phyloP scores from a whole-genome alignment of 148 eudicot species.

The Vaccinium darrowii region DNA sequence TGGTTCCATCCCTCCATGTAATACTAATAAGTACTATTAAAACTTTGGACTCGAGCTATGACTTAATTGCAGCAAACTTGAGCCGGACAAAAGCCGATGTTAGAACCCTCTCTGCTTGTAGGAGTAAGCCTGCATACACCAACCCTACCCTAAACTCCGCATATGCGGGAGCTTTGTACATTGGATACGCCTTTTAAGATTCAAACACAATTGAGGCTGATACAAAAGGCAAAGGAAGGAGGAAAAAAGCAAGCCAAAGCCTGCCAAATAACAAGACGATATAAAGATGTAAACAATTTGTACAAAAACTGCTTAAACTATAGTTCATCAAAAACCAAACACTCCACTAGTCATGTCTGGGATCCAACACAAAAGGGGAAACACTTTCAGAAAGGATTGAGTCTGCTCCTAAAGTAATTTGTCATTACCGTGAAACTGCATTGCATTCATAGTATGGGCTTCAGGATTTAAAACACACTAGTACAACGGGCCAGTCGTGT shows the following conservation, averaged over 20 bases:
- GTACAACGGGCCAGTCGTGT: too few relatives aligned
- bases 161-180: too few relatives aligned
- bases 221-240: background rate
- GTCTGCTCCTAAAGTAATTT: background rate
- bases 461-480: too few relatives aligned
- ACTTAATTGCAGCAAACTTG: too few relatives aligned
- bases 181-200: too few relatives aligned
- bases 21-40: too few relatives aligned
- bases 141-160: too few relatives aligned
- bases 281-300: conserved; percentile 16
- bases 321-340: conserved; percentile 19
- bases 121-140: too few relatives aligned
- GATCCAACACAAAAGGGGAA: conserved; percentile 8
- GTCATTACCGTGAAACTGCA: background rate
- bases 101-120: too few relatives aligned
- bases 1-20: too few relatives aligned
- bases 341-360: conserved; percentile 35
- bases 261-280: background rate
- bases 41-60: too few relatives aligned
- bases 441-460: background rate
- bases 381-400: background rate
- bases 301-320: conserved; percentile 15
- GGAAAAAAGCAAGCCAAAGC: conserved; percentile 14
- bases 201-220: background rate
- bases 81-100: too few relatives aligned